Evolutionary conservation across 202 grass and related monocot species (phyloP).

Genomic region (Brachypodium distachyon): DNA sequence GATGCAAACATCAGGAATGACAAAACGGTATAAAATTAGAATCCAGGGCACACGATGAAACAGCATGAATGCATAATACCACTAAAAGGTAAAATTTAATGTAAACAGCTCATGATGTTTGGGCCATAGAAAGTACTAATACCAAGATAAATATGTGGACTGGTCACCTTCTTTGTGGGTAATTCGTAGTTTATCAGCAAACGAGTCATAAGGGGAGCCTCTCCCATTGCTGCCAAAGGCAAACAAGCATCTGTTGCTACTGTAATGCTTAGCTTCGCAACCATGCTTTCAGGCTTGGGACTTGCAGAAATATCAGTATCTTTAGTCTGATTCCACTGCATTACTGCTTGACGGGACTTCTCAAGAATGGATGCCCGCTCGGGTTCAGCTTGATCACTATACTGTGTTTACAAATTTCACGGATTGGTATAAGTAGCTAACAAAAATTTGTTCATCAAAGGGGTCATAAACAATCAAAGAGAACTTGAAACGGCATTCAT

Average conservation of each 20-base stretch:
- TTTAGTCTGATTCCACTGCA: conserved; percentile 47
- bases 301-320: conserved; percentile 13
- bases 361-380: conserved; percentile 72
- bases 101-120: background rate
- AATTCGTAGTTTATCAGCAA: conserved; percentile 84
- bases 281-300: conserved; percentile 30
- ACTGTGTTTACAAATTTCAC: conserved; percentile 38
- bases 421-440: background rate
- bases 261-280: conserved; percentile 50
- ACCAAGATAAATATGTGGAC: background rate
- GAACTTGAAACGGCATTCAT: background rate
- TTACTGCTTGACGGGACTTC: conserved; percentile 54
- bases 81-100: background rate
- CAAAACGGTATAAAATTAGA: background rate
- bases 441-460: background rate
- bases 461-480: background rate
- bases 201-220: conserved; percentile 59
- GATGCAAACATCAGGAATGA: background rate
- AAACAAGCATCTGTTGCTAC: conserved; percentile 88
- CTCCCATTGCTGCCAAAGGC: conserved; percentile 48
- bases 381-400: conserved; percentile 69
- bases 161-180: conserved; percentile 65
- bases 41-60: background rate
- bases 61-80: background rate
- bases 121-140: background rate